Percentiles rank a stretch among this genome's conserved stretches.
Conservation (phyloP, 306 rosid genomes). For the Datisca glomerata region DNA sequence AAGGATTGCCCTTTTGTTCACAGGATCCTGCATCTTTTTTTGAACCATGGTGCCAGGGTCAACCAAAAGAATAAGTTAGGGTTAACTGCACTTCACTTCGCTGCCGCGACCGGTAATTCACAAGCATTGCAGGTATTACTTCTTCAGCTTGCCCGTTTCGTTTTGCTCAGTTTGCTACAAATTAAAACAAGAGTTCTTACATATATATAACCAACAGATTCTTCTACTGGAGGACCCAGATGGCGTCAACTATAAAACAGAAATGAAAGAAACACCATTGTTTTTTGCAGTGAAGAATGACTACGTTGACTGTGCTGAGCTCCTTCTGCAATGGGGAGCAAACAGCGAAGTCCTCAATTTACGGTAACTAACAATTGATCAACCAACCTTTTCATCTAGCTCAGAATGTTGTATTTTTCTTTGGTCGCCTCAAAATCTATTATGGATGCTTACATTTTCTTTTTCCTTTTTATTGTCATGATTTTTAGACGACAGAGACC, state of each 20-base stretch:
- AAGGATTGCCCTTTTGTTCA: neutral
- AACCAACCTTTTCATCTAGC: no score
- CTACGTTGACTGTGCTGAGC: slow-evolving; percentile 21
- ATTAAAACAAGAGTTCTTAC: neutral
- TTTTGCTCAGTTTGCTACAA: neutral
- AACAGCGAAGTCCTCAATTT: slow-evolving; percentile 29
- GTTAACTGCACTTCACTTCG: slow-evolving; percentile 26
- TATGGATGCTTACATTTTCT: neutral
- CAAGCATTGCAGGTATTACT: slow-evolving; percentile 29
- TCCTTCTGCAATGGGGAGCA: slow-evolving; percentile 36
- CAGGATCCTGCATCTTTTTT: slow-evolving; percentile 23
- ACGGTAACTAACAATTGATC: slow-evolving; percentile 19
- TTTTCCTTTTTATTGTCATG: neutral
- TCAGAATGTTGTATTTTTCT: no score
- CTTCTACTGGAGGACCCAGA: slow-evolving; percentile 29
- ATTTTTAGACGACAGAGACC: slow-evolving; percentile 29
- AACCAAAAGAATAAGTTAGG: slow-evolving; percentile 29
- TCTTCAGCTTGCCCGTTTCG: slow-evolving; percentile 1
- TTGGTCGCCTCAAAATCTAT: no score
- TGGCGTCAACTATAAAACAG: slow-evolving; percentile 21
- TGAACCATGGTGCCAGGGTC: slow-evolving; percentile 23
- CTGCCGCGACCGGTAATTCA: slow-evolving; percentile 21
- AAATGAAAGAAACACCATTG: slow-evolving; percentile 37
- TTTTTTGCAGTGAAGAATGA: slow-evolving; percentile 38
- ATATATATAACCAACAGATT: slow-evolving; percentile 16